Evolutionary conservation across 2,329 filamentous ascomycete species (phyloP).

Genomic region (Pseudofabraea citricarpa): DNA sequence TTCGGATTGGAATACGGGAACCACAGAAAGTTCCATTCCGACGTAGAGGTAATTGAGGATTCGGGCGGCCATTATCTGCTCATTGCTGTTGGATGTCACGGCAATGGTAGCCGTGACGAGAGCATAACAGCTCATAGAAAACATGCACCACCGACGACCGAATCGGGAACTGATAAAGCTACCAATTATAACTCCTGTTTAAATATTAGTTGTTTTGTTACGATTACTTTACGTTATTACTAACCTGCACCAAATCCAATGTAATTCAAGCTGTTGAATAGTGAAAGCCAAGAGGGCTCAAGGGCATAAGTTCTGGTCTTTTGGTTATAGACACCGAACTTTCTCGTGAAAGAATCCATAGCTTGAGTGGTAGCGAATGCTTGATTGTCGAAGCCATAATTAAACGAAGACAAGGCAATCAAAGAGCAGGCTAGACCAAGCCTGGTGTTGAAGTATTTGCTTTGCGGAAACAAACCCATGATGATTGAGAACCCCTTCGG

Average conservation of each 20-base stretch:
- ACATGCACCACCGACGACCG: conserved; percentile 7
- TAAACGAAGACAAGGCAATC: conserved; percentile 33
- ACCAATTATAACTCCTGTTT: conserved; percentile 22
- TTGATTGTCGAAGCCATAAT: conserved; percentile 37
- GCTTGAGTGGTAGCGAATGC: conserved; percentile 32
- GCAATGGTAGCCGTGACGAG: conserved; percentile 6
- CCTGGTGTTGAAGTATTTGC: conserved; percentile 1
- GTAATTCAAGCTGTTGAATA: conserved; percentile 33
- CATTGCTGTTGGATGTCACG: conserved; percentile 2
- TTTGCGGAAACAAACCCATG: background rate
- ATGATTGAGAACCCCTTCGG: no score
- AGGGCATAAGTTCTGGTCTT: conserved; percentile 21
- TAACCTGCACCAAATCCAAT: conserved; percentile 28
- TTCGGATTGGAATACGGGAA: conserved; percentile 8
- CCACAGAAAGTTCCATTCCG: conserved; percentile 8
- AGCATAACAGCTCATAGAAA: conserved; percentile 6
- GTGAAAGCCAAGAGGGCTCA: conserved; percentile 28
- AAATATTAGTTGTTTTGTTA: no score
- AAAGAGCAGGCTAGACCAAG: conserved; percentile 11
- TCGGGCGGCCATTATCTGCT: conserved; percentile 3
- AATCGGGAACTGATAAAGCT: conserved; percentile 25
- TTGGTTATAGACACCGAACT: conserved; percentile 29
- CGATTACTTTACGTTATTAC: no score
- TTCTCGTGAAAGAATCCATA: conserved; percentile 30
- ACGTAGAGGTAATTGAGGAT: conserved; percentile 7